phyloP scores from a whole-genome alignment of 2,329 filamentous ascomycete species.

The Cyclaneusma minus region DNA sequence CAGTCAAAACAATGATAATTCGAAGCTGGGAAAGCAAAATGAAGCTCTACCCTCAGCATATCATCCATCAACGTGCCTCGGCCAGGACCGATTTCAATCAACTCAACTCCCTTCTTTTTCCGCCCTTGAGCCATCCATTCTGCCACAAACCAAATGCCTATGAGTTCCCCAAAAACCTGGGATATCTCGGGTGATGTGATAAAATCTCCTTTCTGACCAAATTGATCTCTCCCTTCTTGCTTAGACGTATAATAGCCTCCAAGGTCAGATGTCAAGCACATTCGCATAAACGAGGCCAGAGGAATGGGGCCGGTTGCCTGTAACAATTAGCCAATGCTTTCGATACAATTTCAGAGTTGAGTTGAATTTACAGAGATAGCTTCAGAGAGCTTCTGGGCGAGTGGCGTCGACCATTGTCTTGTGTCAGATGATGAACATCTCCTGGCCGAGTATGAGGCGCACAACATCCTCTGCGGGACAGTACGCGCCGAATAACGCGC shows the following conservation, averaged over 20 bases:
- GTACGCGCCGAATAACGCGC: constrained; percentile 11
- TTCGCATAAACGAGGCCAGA: constrained; percentile 91
- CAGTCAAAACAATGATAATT: constrained; percentile 5
- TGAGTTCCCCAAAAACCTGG: constrained; percentile 86
- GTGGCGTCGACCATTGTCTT: constrained; percentile 70
- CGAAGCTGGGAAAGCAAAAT: constrained; percentile 3
- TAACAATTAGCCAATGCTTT: constrained; percentile 8
- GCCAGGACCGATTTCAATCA: constrained; percentile 90
- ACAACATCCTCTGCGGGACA: constrained; percentile 8
- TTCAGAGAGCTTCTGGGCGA: constrained; percentile 74
- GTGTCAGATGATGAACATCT: constrained; percentile 16
- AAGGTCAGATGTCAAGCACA: constrained; percentile 82
- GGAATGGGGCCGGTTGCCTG: constrained; percentile 80
- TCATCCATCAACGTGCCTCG: constrained; percentile 96
- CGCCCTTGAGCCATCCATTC: constrained; percentile 91
- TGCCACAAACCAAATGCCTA: constrained; percentile 87
- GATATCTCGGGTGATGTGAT: constrained; percentile 96
- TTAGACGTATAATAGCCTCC: constrained; percentile 87
- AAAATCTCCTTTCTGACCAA: constrained; percentile 88
- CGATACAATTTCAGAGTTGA: not conserved
- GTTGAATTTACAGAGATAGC: constrained; percentile 59
- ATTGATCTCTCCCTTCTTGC: constrained; percentile 60
- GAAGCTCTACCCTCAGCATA: constrained; percentile 55
- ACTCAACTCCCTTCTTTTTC: constrained; percentile 57
- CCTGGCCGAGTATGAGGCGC: constrained; percentile 6